These are phyloP conservation scores for Yarrowia porcina DNA, from an alignment of 805 yeast species.

Conservation along the genomic window DNA sequence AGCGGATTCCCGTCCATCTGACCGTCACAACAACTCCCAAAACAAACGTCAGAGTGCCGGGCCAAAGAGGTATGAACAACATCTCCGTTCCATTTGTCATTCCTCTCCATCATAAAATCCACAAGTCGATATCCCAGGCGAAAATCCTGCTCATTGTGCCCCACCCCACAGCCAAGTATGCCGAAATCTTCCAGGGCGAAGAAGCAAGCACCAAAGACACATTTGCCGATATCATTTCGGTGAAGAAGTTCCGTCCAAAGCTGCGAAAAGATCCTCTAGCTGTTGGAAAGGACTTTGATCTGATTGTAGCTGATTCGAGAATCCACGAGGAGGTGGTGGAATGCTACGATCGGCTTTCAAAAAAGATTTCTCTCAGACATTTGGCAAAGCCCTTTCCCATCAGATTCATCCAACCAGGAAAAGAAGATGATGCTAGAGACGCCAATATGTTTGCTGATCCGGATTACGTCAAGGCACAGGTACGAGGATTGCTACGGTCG, in stretches of 20 bases:
- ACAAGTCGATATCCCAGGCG: conserved; percentile 27
- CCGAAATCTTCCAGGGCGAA: conserved; percentile 45
- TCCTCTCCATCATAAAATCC: conserved; percentile 29
- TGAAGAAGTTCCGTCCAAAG: conserved; percentile 53
- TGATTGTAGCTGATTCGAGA: conserved; percentile 66
- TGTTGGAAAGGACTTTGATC: conserved; percentile 45
- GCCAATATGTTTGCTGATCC: conserved; percentile 51
- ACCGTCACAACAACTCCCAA: conserved; percentile 7
- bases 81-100: conserved; percentile 29
- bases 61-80: conserved; percentile 19
- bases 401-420: conserved; percentile 21
- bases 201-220: conserved; percentile 57
- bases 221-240: conserved; percentile 59
- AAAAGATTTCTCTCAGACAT: conserved; percentile 11
- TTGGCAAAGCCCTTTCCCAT: conserved; percentile 5
- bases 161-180: conserved; percentile 63
- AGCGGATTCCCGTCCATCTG: conserved; percentile 15
- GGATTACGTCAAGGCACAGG: conserved; percentile 58
- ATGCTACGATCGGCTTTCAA: conserved; percentile 7
- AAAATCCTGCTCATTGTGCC: conserved; percentile 53
- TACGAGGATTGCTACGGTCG: conserved; percentile 60
- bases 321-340: conserved; percentile 45
- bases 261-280: conserved; percentile 50
- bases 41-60: conserved; percentile 19
- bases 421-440: conserved; percentile 34